A percentile compares a stretch with the other conserved stretches of the same genome.
Conservation (phyloP, 768 basidiomycete species). For the Chiua virens region DNA sequence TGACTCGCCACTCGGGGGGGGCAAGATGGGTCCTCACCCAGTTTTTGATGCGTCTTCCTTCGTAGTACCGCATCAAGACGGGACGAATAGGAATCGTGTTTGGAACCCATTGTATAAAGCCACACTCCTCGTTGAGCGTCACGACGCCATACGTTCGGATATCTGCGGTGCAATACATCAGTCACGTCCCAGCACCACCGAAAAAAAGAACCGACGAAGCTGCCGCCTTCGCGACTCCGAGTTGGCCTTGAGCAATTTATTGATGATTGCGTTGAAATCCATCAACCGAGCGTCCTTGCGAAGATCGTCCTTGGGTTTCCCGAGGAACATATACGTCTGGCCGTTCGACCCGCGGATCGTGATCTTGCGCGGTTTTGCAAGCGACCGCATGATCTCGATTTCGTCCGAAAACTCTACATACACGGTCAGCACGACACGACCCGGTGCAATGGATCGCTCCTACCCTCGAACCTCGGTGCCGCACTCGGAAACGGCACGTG, state of each 20-base stretch:
- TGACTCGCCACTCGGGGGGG: background rate
- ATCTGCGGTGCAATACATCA: slow-evolving; percentile 36
- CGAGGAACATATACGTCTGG: slow-evolving; percentile 84
- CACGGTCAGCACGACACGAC: background rate
- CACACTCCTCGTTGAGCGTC: slow-evolving; percentile 95
- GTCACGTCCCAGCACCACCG: background rate
- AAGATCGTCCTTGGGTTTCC: slow-evolving; percentile 96
- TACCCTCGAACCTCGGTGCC: slow-evolving; percentile 74
- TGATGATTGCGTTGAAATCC: slow-evolving; percentile 98
- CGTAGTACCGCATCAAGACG: slow-evolving; percentile 70
- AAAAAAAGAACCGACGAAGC: slow-evolving; percentile 60
- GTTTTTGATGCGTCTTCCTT: slow-evolving; percentile 41
- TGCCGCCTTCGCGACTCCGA: slow-evolving; percentile 90
- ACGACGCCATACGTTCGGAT: slow-evolving; percentile 99
- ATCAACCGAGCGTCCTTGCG: slow-evolving; percentile 96
- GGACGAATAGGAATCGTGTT: slow-evolving; percentile 84
- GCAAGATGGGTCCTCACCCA: slow-evolving; percentile 44
- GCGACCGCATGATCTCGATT: slow-evolving; percentile 86
- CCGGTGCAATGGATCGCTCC: background rate
- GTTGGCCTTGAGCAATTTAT: slow-evolving; percentile 90
- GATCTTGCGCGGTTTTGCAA: slow-evolving; percentile 90
- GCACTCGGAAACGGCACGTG: slow-evolving; percentile 82
- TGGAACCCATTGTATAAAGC: slow-evolving; percentile 98
- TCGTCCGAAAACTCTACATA: slow-evolving; percentile 73
- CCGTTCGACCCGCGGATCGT: slow-evolving; percentile 83